phyloP scores from a whole-genome alignment of 139 green algal species.

The Coccomyxa sp. region DNA sequence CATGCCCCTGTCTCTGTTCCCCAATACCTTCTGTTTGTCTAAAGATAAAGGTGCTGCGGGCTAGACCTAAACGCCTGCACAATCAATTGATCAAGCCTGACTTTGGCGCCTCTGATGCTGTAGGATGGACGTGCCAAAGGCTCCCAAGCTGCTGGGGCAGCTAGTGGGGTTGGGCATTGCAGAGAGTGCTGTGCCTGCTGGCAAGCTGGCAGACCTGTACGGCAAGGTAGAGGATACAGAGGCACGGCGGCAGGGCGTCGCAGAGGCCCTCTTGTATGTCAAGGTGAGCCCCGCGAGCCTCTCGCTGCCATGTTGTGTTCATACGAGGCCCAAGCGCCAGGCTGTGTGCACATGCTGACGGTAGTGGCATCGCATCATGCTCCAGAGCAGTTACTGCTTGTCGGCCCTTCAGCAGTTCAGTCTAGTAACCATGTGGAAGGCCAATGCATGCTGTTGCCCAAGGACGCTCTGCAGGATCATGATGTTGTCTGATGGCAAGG shows the following conservation, averaged over 20 bases:
- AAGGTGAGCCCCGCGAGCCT: neutral
- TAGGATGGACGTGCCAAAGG: slow-evolving; percentile 71
- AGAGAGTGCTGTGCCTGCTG: slow-evolving; percentile 25
- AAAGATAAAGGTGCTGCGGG: no score
- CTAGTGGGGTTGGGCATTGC: slow-evolving; percentile 46
- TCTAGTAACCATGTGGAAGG: neutral
- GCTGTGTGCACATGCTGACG: neutral
- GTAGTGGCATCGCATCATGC: neutral
- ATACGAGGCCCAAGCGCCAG: neutral
- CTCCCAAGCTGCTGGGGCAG: slow-evolving; percentile 61
- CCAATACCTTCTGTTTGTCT: no score
- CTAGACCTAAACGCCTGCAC: no score
- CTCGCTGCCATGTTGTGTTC: neutral
- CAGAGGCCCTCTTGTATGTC: slow-evolving; percentile 4
- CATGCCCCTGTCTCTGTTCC: no score
- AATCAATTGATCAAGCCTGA: no score
- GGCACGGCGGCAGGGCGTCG: slow-evolving; percentile 53
- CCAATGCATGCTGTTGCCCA: neutral
- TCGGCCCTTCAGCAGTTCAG: neutral
- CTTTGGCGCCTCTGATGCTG: slow-evolving; percentile 7
- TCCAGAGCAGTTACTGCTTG: neutral
- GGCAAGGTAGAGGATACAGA: slow-evolving; percentile 42
- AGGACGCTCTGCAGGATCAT: neutral
- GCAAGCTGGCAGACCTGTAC: slow-evolving; percentile 22
- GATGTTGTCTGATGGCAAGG: neutral